Conservation (phyloP, 2,329 filamentous ascomycete genomes). For the Cladosporium cucumerinum region DNA sequence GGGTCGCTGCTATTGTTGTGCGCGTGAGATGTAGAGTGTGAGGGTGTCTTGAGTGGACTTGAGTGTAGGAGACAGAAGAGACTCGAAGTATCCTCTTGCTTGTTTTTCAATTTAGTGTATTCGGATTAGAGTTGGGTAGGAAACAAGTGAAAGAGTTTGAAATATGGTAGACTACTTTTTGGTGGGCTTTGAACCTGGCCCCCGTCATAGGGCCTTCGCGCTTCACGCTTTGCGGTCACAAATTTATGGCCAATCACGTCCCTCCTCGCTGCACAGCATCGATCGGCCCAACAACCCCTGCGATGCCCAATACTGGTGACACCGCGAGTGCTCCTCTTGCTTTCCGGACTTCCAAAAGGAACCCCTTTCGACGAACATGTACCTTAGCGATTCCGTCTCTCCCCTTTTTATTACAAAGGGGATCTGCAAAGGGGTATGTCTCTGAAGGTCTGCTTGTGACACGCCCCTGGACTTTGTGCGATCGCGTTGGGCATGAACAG, state of each 20-base stretch:
- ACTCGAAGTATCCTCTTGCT: neutral
- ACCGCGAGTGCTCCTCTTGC: neutral
- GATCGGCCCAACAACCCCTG: neutral
- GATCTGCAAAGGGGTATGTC: neutral
- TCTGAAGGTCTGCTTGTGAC: neutral
- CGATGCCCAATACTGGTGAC: neutral
- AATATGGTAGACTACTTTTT: neutral
- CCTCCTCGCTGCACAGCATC: neutral
- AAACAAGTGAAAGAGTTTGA: neutral
- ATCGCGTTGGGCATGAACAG: neutral
- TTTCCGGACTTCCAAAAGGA: neutral
- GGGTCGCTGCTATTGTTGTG: constrained; percentile 6
- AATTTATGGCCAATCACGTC: neutral
- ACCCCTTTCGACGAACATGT: neutral
- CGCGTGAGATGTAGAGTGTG: neutral
- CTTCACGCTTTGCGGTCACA: too few relatives aligned
- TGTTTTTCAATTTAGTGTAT: neutral
- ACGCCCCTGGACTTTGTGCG: neutral
- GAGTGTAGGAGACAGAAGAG: neutral
- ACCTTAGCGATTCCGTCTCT: neutral
- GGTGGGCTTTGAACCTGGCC: neutral
- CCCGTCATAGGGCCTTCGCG: neutral
- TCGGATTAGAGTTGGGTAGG: neutral
- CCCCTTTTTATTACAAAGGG: neutral
- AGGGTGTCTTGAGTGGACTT: neutral